Evolutionary conservation across 2,329 filamentous ascomycete genomes (phyloP).

Genomic region (Neurospora crassa): DNA sequence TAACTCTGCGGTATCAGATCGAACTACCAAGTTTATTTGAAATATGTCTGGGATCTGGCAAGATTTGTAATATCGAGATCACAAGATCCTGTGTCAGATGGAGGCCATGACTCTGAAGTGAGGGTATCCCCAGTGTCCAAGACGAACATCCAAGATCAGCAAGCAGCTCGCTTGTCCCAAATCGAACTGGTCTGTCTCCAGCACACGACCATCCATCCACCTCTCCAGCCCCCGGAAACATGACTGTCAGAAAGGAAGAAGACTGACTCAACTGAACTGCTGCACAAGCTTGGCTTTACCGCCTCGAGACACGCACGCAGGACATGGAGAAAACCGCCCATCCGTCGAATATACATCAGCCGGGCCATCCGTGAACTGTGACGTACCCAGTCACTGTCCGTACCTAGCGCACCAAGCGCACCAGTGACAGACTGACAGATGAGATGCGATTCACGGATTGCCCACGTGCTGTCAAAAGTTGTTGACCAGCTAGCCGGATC

Average conservation of each 20-base stretch:
- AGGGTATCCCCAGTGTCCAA: background rate
- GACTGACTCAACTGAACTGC: background rate
- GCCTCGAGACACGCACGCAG: background rate
- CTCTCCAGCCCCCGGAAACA: background rate
- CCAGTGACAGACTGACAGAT: background rate
- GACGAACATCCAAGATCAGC: background rate
- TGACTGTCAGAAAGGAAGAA: background rate
- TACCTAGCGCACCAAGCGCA: background rate
- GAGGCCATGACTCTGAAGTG: background rate
- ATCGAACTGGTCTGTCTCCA: background rate
- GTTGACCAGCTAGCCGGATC: background rate
- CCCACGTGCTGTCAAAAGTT: background rate
- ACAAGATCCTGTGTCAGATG: background rate
- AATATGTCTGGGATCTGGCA: background rate
- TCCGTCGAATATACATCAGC: background rate
- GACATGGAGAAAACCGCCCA: background rate
- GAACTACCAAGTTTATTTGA: background rate
- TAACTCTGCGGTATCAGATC: background rate
- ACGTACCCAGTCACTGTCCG: background rate
- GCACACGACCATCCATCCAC: background rate
- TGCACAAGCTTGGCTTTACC: background rate
- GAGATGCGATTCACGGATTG: background rate
- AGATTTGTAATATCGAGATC: background rate
- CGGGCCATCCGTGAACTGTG: background rate
- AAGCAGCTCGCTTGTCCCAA: background rate